These are phyloP conservation scores for Pelagophyceae sp. DNA, from an alignment of 352 stramenopile genomes.

Conservation along the genomic window DNA sequence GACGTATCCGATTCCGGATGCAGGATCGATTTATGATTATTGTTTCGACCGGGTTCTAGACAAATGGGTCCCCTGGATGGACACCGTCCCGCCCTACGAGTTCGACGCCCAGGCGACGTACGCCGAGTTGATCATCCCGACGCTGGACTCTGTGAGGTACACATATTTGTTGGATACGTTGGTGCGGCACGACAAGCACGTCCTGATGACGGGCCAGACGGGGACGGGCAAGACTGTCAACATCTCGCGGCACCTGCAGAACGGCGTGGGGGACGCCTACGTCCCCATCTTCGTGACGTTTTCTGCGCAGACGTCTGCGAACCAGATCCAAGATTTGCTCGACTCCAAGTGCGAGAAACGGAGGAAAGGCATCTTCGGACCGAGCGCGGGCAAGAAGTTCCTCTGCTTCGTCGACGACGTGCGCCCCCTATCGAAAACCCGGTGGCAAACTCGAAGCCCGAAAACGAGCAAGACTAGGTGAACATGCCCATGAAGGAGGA, in stretches of 20 bases:
- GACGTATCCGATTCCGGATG: conserved; percentile 50
- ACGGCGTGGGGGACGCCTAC: conserved; percentile 70
- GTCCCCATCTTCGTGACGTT: conserved; percentile 79
- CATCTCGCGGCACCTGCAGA: conserved; percentile 77
- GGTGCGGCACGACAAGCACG: conserved; percentile 64
- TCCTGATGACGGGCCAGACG: conserved; percentile 82
- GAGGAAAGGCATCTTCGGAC: conserved; percentile 79
- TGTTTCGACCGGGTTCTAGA: conserved; percentile 66
- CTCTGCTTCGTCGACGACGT: conserved; percentile 50
- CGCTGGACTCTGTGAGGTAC: conserved; percentile 77
- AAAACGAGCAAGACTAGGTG: conserved; percentile 76
- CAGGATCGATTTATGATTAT: conserved; percentile 75
- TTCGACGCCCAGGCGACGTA: conserved; percentile 60
- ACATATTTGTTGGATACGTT: conserved; percentile 79
- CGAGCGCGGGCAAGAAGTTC: conserved; percentile 75
- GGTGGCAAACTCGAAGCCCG: no score
- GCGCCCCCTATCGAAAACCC: neutral
- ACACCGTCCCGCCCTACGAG: conserved; percentile 67
- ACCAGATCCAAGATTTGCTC: conserved; percentile 83
- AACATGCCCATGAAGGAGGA: conserved; percentile 73
- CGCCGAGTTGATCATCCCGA: conserved; percentile 81
- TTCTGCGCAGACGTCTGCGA: conserved; percentile 77
- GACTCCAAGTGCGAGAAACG: conserved; percentile 84
- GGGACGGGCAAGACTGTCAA: conserved; percentile 86
- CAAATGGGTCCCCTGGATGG: conserved; percentile 74